Conservation (phyloP, 495 filamentous ascomycete species). For the Hyaloscypha finlandica region DNA sequence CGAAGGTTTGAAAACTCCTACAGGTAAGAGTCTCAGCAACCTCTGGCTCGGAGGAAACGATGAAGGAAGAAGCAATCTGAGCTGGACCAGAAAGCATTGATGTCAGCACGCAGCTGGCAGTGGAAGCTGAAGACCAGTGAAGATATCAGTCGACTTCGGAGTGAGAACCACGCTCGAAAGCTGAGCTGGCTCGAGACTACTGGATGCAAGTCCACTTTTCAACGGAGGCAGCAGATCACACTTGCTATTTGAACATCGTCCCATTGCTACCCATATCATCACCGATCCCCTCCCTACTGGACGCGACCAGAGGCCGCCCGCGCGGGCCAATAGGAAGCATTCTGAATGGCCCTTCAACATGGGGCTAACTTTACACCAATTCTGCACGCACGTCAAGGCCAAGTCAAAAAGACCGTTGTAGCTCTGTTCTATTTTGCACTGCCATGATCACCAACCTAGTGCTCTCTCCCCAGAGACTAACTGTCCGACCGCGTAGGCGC, state of each 20-base stretch:
- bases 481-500: constrained; percentile 1
- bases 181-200: constrained; percentile 19
- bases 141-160: constrained; percentile 3
- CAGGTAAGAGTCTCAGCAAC: constrained; percentile 8
- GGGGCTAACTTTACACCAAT: constrained; percentile 1
- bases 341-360: not conserved
- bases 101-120: constrained; percentile 14
- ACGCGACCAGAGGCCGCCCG: constrained; percentile 1
- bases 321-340: constrained; percentile 13
- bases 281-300: constrained; percentile 5
- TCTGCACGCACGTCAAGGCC: constrained; percentile 11
- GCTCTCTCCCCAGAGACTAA: not conserved
- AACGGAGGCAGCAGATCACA: constrained; percentile 9
- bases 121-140: not conserved
- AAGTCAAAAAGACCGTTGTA: not conserved
- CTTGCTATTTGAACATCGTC: not conserved
- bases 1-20: not conserved
- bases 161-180: constrained; percentile 9
- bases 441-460: constrained; percentile 8
- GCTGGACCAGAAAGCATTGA: constrained; percentile 11
- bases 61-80: not conserved
- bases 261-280: not conserved
- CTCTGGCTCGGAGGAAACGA: not conserved
- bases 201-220: constrained; percentile 15
- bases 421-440: constrained; percentile 7